phyloP scores from a whole-genome alignment of 108 stramenopile species.

The Asterionellopsis glacialis region DNA sequence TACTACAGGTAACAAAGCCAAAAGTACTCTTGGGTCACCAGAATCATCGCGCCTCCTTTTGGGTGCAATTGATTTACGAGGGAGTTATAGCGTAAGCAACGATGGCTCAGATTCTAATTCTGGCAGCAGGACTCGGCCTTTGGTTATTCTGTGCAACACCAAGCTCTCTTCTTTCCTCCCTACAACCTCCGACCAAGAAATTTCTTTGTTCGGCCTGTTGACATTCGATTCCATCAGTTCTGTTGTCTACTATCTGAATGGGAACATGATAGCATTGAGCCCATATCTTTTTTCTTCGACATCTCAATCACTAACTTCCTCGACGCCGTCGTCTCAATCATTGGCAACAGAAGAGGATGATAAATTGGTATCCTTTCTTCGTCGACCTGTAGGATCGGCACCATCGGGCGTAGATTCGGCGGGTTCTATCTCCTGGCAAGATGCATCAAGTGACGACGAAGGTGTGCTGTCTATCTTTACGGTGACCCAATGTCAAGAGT shows the following conservation, averaged over 20 bases:
- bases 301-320: background rate
- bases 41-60: too few relatives aligned
- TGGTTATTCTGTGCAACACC: too few relatives aligned
- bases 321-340: too few relatives aligned
- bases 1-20: too few relatives aligned
- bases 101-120: too few relatives aligned
- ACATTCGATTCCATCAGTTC: background rate
- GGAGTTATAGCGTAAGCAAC: too few relatives aligned
- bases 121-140: too few relatives aligned
- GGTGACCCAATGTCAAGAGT: constrained; percentile 41
- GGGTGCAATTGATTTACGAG: too few relatives aligned
- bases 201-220: constrained; percentile 19
- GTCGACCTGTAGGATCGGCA: constrained; percentile 17
- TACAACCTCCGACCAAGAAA: constrained; percentile 8
- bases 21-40: too few relatives aligned
- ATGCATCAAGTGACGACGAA: constrained; percentile 33
- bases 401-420: constrained; percentile 54
- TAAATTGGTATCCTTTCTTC: constrained; percentile 30
- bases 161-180: too few relatives aligned
- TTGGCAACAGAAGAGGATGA: constrained; percentile 14
- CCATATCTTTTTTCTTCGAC: background rate
- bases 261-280: constrained; percentile 4
- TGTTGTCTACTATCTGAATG: constrained; percentile 1
- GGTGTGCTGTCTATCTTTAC: constrained; percentile 60
- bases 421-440: constrained; percentile 39